phyloP scores from a whole-genome alignment of 805 yeast species.

The Metschnikowia drakensbergensis region DNA sequence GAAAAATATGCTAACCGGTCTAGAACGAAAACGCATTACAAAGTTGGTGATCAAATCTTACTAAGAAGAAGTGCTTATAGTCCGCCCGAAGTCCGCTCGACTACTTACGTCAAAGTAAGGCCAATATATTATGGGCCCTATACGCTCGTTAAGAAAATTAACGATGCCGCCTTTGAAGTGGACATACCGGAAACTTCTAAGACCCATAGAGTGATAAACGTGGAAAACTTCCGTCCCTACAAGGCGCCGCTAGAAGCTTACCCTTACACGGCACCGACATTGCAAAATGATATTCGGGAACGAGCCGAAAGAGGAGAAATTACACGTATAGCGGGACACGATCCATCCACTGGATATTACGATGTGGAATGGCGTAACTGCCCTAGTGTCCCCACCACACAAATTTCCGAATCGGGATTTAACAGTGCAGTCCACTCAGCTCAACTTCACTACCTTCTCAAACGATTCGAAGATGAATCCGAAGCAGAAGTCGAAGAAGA shows the following conservation, averaged over 20 bases:
- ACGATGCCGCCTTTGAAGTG: not conserved
- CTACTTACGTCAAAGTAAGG: not conserved
- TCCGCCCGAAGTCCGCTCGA: not conserved
- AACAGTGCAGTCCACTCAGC: too few species aligned
- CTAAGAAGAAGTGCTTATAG: not conserved
- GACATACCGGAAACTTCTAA: not conserved
- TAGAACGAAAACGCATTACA: not conserved
- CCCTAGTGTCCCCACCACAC: not conserved
- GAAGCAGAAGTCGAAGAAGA: too few species aligned
- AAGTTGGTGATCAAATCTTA: not conserved
- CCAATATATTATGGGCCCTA: not conserved
- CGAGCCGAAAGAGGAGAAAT: not conserved
- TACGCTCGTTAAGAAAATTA: not conserved
- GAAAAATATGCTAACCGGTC: not conserved
- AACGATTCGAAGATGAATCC: too few species aligned
- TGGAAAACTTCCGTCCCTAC: not conserved
- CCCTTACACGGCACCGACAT: not conserved
- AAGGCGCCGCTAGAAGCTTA: not conserved
- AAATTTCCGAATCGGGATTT: not conserved
- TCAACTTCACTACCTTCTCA: too few species aligned
- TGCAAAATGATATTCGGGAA: not conserved
- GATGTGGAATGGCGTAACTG: not conserved
- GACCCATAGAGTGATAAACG: not conserved
- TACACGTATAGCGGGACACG: not conserved
- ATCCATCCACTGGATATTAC: not conserved